phyloP scores from a whole-genome alignment of 345 rosid species.

The rapeseed (Brassica napus) region Da-Ae NC_063450.1:38385001-38385500 shows the following conservation, averaged over 20 bases:
- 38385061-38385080: too few relatives aligned
- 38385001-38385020: too few relatives aligned
- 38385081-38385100: too few relatives aligned
- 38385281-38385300: not conserved
- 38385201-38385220: not conserved
- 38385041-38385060: too few relatives aligned
- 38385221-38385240: not conserved
- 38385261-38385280: not conserved
- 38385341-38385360: not conserved
- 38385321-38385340: not conserved
- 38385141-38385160: not conserved
- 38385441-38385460: too few relatives aligned
- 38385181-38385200: conserved; percentile 24
- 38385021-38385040: too few relatives aligned
- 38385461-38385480: too few relatives aligned
- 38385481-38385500: too few relatives aligned
- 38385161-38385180: conserved; percentile 18
- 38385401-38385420: too few relatives aligned
- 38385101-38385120: too few relatives aligned
- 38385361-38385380: not conserved
- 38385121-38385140: not conserved
- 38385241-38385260: conserved; percentile 3
- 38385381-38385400: too few relatives aligned
- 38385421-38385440: too few relatives aligned
- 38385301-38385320: not conserved